These are phyloP conservation scores for Mucor indicus DNA, from an alignment of 371 early-diverging fungal species.

Conservation along the genomic window DNA sequence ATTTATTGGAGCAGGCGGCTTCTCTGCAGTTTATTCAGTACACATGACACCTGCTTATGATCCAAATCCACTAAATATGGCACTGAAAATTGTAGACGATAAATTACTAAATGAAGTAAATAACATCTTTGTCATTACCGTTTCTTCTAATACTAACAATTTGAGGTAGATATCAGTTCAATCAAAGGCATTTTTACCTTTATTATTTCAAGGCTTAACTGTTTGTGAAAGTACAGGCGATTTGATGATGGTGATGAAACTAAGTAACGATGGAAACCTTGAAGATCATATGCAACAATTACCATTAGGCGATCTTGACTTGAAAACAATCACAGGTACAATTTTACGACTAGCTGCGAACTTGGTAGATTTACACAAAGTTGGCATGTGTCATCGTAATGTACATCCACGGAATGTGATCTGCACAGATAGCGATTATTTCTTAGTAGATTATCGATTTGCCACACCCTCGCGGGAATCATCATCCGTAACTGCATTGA, in stretches of 20 bases:
- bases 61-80: slow-evolving; percentile 25
- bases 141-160: slow-evolving; percentile 37
- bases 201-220: slow-evolving; percentile 45
- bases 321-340: slow-evolving; percentile 47
- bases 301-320: slow-evolving; percentile 42
- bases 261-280: slow-evolving; percentile 43
- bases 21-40: slow-evolving; percentile 41
- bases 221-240: slow-evolving; percentile 51
- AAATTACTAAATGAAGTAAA: slow-evolving; percentile 38
- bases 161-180: slow-evolving; percentile 34
- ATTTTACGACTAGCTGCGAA: slow-evolving; percentile 38
- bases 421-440: slow-evolving; percentile 47
- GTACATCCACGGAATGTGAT: slow-evolving; percentile 45
- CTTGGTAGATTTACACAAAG: slow-evolving; percentile 40
- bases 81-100: slow-evolving; percentile 40
- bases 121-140: slow-evolving; percentile 35
- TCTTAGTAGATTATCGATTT: slow-evolving; percentile 48
- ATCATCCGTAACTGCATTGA: slow-evolving; percentile 38
- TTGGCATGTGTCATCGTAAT: slow-evolving; percentile 45
- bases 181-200: slow-evolving; percentile 37
- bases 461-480: slow-evolving; percentile 41
- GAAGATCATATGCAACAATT: slow-evolving; percentile 47
- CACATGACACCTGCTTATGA: slow-evolving; percentile 30
- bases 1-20: slow-evolving; percentile 41
- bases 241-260: slow-evolving; percentile 52